Evolutionary conservation across 1,284 basidiomycete genomes (phyloP).

Genomic region (Trichosporon inkin): DNA sequence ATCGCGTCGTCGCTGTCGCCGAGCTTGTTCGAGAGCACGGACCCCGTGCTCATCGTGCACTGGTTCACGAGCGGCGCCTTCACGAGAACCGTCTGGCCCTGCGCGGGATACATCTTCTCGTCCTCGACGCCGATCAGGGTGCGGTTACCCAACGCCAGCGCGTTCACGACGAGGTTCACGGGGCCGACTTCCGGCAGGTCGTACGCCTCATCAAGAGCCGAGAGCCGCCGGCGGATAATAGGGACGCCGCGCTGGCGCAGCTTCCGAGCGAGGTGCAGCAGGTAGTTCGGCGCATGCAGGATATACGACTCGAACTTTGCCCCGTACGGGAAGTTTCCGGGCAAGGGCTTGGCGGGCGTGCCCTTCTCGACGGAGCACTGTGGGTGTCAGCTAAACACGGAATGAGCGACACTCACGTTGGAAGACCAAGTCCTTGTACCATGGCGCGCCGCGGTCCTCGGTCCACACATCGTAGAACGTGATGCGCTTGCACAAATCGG

Average conservation of each 20-base stretch:
- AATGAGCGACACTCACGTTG: constrained; percentile 52
- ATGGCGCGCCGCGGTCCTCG: constrained; percentile 46
- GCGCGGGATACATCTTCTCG: constrained; percentile 41
- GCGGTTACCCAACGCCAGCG: constrained; percentile 49
- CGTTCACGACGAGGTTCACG: constrained; percentile 52
- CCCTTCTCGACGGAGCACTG: constrained; percentile 13
- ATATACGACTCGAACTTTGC: constrained; percentile 44
- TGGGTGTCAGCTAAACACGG: neutral
- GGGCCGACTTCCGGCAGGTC: constrained; percentile 29
- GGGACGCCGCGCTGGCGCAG: constrained; percentile 39
- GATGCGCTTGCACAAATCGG: constrained; percentile 50
- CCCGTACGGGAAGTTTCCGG: constrained; percentile 28
- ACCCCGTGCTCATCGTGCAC: constrained; percentile 24
- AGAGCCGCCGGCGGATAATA: constrained; percentile 41
- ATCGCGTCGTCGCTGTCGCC: constrained; percentile 3
- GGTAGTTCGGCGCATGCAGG: constrained; percentile 48
- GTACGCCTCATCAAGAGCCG: constrained; percentile 48
- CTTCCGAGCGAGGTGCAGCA: constrained; percentile 35
- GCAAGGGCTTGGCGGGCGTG: constrained; percentile 18
- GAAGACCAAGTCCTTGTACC: constrained; percentile 57
- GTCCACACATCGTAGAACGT: constrained; percentile 53
- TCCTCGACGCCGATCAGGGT: constrained; percentile 47
- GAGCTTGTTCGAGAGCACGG: neutral
- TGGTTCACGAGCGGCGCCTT: constrained; percentile 34
- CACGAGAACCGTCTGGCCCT: constrained; percentile 49